phyloP scores from a whole-genome alignment of 768 basidiomycete genomes.

The Collybiopsis confluens region DNA sequence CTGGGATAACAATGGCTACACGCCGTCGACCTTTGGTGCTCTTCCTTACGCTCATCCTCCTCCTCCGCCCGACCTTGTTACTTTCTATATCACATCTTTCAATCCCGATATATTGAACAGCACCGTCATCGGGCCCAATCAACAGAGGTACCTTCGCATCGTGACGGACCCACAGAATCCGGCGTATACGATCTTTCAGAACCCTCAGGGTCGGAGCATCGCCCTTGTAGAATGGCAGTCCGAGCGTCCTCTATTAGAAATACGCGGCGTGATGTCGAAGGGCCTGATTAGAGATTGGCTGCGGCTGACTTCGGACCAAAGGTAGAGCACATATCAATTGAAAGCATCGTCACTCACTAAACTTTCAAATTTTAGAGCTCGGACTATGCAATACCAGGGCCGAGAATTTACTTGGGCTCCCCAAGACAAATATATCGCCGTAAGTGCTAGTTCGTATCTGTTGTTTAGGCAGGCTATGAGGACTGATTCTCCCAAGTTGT shows the following conservation, averaged over 20 bases:
- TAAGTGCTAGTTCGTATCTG: constrained; percentile 21
- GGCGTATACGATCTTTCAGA: constrained; percentile 51
- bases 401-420: constrained; percentile 54
- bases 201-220: constrained; percentile 39
- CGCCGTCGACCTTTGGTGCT: constrained; percentile 12
- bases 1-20: not conserved
- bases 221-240: constrained; percentile 58
- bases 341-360: too few species aligned
- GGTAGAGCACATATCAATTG: constrained; percentile 22
- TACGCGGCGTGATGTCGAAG: constrained; percentile 43
- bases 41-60: constrained; percentile 15
- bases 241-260: constrained; percentile 47
- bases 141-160: constrained; percentile 43
- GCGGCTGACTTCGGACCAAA: constrained; percentile 40
- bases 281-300: constrained; percentile 51
- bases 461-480: not conserved
- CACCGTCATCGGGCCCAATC: constrained; percentile 45
- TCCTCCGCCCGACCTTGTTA: constrained; percentile 19
- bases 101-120: constrained; percentile 53
- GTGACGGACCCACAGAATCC: constrained; percentile 46
- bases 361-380: constrained; percentile 24
- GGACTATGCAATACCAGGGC: constrained; percentile 49
- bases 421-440: constrained; percentile 47
- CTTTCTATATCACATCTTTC: constrained; percentile 48
- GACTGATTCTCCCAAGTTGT: constrained; percentile 26